A percentile compares a stretch with the other conserved stretches of the same genome.
Conservation (phyloP, 2,329 filamentous ascomycete genomes). For the Orbilia javanica region DNA sequence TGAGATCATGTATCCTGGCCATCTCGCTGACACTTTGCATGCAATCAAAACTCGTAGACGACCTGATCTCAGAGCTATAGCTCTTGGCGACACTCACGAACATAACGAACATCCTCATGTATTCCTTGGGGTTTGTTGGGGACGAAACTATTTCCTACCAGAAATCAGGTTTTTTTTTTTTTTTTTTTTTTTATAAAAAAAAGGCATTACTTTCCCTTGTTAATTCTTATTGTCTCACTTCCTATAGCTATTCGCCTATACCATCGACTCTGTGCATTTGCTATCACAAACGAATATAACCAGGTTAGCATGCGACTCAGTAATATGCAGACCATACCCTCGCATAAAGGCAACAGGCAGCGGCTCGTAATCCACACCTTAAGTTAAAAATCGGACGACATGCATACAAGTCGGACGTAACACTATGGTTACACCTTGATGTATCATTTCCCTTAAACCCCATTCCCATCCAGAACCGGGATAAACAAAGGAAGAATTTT, state of each 20-base stretch:
- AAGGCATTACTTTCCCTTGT: no score
- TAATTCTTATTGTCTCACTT: background rate
- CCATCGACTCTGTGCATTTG: constrained; percentile 6
- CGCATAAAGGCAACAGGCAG: constrained; percentile 29
- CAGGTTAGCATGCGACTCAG: constrained; percentile 26
- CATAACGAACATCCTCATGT: constrained; percentile 13
- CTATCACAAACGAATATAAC: constrained; percentile 6
- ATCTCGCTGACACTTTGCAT: no score
- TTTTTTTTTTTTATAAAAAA: no score
- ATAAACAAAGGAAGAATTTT: constrained; percentile 51
- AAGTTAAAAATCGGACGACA: constrained; percentile 18
- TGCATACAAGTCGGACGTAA: constrained; percentile 27
- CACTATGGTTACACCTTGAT: constrained; percentile 37
- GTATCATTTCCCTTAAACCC: background rate
- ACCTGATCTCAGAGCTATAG: background rate
- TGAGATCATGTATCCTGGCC: constrained; percentile 8
- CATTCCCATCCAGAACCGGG: constrained; percentile 21
- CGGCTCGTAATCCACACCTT: constrained; percentile 33
- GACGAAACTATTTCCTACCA: background rate
- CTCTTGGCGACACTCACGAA: constrained; percentile 22
- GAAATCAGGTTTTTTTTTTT: constrained; percentile 43
- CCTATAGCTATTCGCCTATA: constrained; percentile 15
- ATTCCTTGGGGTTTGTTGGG: background rate
- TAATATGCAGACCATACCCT: constrained; percentile 16
- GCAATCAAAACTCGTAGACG: background rate